These are phyloP conservation scores for Eucalyptus albens DNA, from an alignment of 345 rosid species.

Conservation along the genomic window DNA sequence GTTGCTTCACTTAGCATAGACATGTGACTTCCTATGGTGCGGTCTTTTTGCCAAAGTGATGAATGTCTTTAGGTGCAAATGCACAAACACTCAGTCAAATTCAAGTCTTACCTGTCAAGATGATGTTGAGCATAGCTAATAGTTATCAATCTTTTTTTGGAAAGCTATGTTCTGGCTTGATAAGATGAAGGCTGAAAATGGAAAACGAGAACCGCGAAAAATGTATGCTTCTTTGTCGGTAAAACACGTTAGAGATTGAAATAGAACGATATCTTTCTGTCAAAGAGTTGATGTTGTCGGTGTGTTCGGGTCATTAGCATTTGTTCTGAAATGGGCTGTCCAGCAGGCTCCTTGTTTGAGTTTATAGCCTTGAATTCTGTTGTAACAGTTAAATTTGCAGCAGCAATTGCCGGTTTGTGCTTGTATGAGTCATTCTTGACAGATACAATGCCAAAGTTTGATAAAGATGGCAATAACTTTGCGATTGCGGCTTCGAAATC, in stretches of 20 bases:
- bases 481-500: accelerated
- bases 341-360: neutral
- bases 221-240: neutral
- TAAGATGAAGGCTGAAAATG: neutral
- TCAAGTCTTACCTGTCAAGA: neutral
- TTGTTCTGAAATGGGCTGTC: neutral
- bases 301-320: neutral
- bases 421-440: neutral
- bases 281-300: neutral
- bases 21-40: neutral
- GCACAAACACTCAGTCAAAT: neutral
- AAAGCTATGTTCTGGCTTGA: neutral
- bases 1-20: neutral
- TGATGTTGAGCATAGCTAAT: neutral
- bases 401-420: neutral
- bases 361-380: neutral
- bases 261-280: neutral
- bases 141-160: neutral
- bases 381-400: neutral
- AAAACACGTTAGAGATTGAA: neutral
- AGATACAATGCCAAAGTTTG: neutral
- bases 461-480: neutral
- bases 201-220: neutral
- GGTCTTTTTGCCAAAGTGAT: neutral
- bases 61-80: neutral